Evolutionary conservation across 768 basidiomycete species (phyloP).

Genomic region (Chalciporus sphaerocephalus): DNA sequence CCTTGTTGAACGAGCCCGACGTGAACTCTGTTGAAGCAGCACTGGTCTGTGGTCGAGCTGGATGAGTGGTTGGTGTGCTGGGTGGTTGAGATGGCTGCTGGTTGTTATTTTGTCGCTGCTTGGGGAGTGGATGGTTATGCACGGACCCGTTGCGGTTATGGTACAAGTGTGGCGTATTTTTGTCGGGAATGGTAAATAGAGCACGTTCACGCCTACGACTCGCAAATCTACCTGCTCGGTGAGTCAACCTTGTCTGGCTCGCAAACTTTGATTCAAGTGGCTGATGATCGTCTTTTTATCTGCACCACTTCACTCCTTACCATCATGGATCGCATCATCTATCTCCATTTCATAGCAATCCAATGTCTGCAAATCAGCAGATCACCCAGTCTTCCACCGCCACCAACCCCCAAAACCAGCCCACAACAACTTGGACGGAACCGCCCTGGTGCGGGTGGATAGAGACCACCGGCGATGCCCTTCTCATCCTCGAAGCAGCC

Average conservation of each 20-base stretch:
- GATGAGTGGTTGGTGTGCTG: too few species aligned
- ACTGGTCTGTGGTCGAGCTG: not conserved
- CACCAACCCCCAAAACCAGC: constrained; percentile 27
- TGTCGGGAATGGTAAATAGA: constrained; percentile 29
- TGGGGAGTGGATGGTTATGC: constrained; percentile 3
- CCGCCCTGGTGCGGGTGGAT: constrained; percentile 95
- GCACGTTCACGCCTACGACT: constrained; percentile 45
- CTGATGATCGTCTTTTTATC: constrained; percentile 34
- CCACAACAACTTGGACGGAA: constrained; percentile 64
- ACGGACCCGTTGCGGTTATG: constrained; percentile 31
- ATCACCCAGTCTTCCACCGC: constrained; percentile 25
- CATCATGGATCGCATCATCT: constrained; percentile 12
- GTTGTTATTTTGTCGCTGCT: not conserved
- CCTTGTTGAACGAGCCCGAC: constrained; percentile 13
- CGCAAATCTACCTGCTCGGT: constrained; percentile 63
- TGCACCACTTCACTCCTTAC: constrained; percentile 22
- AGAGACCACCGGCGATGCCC: constrained; percentile 90
- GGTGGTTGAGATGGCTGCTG: not conserved
- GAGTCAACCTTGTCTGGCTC: constrained; percentile 61
- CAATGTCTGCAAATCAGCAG: constrained; percentile 31
- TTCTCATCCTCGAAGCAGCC: constrained; percentile 95
- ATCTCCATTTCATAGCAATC: constrained; percentile 16
- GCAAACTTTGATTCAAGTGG: constrained; percentile 42
- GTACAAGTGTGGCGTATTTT: constrained; percentile 30
- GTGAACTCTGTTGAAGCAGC: constrained; percentile 6